phyloP scores from a whole-genome alignment of 352 stramenopile genomes.

The Thalassiosira mediterranea region DNA sequence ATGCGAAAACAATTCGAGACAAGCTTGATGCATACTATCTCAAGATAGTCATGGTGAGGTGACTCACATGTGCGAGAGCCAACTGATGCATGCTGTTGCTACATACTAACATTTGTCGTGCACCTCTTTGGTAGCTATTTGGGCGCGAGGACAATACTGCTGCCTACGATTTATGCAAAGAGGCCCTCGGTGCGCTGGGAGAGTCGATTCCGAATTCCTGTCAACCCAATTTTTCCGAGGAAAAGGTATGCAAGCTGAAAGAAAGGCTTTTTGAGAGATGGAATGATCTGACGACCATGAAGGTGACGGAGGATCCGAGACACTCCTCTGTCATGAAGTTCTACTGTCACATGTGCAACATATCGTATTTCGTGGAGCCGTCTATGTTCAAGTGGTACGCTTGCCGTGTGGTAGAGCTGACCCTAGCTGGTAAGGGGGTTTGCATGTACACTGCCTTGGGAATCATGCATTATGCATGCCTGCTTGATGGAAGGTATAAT shows the following conservation, averaged over 20 bases:
- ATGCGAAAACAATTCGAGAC: not conserved
- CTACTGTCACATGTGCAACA: not conserved
- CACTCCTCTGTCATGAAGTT: not conserved
- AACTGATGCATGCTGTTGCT: not conserved
- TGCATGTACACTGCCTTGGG: not conserved
- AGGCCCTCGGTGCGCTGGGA: not conserved
- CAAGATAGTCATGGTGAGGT: not conserved
- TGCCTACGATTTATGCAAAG: not conserved
- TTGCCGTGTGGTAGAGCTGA: not conserved
- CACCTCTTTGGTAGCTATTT: not conserved
- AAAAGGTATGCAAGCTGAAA: too few species aligned
- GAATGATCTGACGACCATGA: not conserved
- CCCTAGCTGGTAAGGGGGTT: not conserved
- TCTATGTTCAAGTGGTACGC: not conserved
- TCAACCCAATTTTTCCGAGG: too few species aligned
- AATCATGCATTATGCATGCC: not conserved
- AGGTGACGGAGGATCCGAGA: not conserved
- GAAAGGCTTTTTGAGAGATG: not conserved
- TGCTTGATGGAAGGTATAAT: not conserved
- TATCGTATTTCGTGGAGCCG: not conserved
- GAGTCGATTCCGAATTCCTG: not conserved
- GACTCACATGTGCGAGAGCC: not conserved
- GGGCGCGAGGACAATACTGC: not conserved
- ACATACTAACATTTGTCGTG: not conserved
- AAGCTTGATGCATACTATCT: not conserved